These are phyloP conservation scores for Phytophthora aleatoria DNA, from an alignment of 352 stramenopile species.

Conservation along the genomic window DNA sequence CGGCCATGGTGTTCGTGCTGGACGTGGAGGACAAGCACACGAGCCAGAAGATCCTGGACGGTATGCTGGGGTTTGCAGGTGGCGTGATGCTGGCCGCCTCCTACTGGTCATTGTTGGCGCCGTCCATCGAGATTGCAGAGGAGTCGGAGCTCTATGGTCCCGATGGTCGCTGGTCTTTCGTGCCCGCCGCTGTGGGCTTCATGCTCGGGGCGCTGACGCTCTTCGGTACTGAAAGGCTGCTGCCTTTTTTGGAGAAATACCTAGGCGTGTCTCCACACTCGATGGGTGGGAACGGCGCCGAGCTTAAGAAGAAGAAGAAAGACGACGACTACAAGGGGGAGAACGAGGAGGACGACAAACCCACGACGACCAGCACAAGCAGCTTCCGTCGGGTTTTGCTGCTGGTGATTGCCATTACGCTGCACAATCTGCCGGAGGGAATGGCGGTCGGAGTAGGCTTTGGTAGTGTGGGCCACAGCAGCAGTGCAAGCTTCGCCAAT, in stretches of 20 bases:
- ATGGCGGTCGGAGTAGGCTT: constrained; percentile 92
- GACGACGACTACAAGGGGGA: constrained; percentile 44
- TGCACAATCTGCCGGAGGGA: constrained; percentile 91
- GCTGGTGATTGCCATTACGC: constrained; percentile 89
- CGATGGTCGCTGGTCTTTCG: constrained; percentile 74
- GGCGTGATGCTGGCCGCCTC: constrained; percentile 91
- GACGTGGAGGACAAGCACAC: constrained; percentile 75
- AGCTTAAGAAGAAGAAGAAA: constrained; percentile 35
- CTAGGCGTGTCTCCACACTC: constrained; percentile 42
- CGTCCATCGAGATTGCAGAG: constrained; percentile 86
- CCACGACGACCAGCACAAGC: constrained; percentile 26
- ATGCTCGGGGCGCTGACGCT: constrained; percentile 73
- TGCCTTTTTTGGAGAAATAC: constrained; percentile 64
- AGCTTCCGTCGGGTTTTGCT: constrained; percentile 84
- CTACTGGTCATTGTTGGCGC: constrained; percentile 89
- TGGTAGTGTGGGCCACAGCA: constrained; percentile 76
- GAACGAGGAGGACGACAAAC: constrained; percentile 14
- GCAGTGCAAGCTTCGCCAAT: constrained; percentile 74
- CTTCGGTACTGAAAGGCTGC: constrained; percentile 70
- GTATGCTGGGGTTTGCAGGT: constrained; percentile 88
- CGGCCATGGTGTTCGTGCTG: constrained; percentile 82
- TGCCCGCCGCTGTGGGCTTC: constrained; percentile 87
- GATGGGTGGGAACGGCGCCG: constrained; percentile 59
- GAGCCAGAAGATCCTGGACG: constrained; percentile 85
- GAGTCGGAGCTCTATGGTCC: constrained; percentile 81